These are phyloP conservation scores for Pilatotrama ljubarskyi DNA, from an alignment of 768 basidiomycete genomes.

Conservation along the genomic window DNA sequence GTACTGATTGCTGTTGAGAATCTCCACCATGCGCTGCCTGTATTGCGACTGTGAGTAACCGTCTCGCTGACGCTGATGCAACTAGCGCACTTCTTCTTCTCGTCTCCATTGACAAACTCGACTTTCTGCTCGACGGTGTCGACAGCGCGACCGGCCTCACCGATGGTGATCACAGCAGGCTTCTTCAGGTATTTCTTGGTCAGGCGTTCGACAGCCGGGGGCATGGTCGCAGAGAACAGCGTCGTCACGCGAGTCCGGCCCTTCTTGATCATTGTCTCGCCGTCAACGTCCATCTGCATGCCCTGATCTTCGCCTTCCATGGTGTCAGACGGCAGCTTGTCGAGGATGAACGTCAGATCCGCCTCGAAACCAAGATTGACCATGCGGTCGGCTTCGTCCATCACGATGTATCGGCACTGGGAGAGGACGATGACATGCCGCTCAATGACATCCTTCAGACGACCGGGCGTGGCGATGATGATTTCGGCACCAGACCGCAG, in stretches of 20 bases:
- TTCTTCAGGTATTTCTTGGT: constrained; percentile 91
- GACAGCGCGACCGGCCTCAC: constrained; percentile 96
- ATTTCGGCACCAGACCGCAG: constrained; percentile 98
- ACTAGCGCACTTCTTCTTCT: constrained; percentile 87
- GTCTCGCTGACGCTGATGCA: no score
- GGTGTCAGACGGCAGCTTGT: constrained; percentile 83
- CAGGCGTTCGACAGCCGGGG: constrained; percentile 91
- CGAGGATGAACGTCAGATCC: constrained; percentile 92
- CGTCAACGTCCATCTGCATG: constrained; percentile 79
- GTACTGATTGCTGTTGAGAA: constrained; percentile 84
- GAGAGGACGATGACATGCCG: constrained; percentile 92
- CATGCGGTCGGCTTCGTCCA: constrained; percentile 99
- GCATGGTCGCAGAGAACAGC: constrained; percentile 98
- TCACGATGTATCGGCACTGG: constrained; percentile 97
- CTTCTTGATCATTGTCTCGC: constrained; percentile 62
- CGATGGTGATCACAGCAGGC: constrained; percentile 96
- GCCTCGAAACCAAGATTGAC: constrained; percentile 96
- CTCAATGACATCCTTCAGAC: constrained; percentile 96
- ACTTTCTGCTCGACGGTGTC: constrained; percentile 97
- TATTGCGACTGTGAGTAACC: constrained; percentile 16
- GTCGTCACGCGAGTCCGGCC: constrained; percentile 91
- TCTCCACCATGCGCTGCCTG: constrained; percentile 85
- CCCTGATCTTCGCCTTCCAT: constrained; percentile 84
- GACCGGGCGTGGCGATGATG: constrained; percentile 97
- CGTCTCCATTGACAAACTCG: constrained; percentile 89